Base-by-base conservation (phyloP, 176 grass and related monocot genomes). In the Calamus simplicifolius region DNA sequence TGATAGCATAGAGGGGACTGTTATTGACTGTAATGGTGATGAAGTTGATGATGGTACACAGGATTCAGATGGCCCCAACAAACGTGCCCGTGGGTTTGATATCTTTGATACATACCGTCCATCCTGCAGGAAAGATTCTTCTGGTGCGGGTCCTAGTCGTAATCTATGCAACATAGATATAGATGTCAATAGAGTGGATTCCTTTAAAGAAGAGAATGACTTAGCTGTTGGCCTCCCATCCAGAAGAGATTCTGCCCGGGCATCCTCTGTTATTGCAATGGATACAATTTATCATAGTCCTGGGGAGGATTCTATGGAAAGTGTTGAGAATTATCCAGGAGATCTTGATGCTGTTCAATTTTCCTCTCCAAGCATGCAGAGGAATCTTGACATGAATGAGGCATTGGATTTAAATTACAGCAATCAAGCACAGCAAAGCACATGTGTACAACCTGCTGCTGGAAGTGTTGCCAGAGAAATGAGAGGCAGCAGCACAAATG, bases 201-300 rank as follows among this genome's bases (percentile, higher is more conserved):
- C 67, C 12, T 71, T 79, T 71, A 82, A 73, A 72, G 81, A 61
- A 73, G 70, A 62, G 59, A 73, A 28, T 59, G 78, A 71, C 59
- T 68, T 75, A 66, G 69, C 56, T 70, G 49, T 66, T 72, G 77
- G 83, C 13, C 29, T 64, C 50, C 82, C 79, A 3, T 59, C 75
- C 61, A 73, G 80, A 54, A 85, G 87, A 71, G 87, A 85, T 65
- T 97, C 93, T 58, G 52, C 72, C 49, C 77, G 87, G 55, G 73
- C 81, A 60, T 97, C 93, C 35, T 91, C 87, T 85, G 93, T 97
- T 73, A 88, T 91, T 72, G 93, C 93, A 28, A 88, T 97, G 93
- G 75, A 97, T 61, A 92, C 54, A 6, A 70, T 92, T 6, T 73
- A 59, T 72, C 77, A 28, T 38, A 78, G 72, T 51, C 57, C 65